Base-by-base conservation (phyloP, 2,329 filamentous ascomycete genomes). In the Ascochyta viciae-villosae region DNA sequence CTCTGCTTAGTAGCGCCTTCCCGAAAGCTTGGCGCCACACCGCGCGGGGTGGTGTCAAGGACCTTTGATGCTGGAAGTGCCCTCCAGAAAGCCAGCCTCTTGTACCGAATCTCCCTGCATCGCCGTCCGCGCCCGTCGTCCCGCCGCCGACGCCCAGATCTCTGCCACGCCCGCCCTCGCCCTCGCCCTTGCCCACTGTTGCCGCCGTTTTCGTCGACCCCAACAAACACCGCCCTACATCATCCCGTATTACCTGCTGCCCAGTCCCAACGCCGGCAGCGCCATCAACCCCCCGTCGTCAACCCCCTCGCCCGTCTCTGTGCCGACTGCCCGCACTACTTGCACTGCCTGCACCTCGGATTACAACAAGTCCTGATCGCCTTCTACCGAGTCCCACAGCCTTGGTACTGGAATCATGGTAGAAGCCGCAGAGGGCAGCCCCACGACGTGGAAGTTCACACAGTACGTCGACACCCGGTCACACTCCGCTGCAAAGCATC, bases 391-490 rank as follows among this genome's bases (percentile, higher is more conserved):
- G 54, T 34, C 43, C 52, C 57, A 53, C 58, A 52, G 55, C 54
- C 58, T 49, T 58, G 56, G 54, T 61, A 46, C 47, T 54, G 57
- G 59, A 72, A 94, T 89, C 83, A 97, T 98, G 93, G 93, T 95
- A 84, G 93, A 97, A 87, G 90, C 89, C 86, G 90, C 89, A 83
- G 92, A 96, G 83, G 85, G 90, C 81, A 92, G 87, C 85, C 89
- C 91, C 82, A 93, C 93, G 77, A 98, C 93, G 81, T 98, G 94
- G 94, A 98, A 98, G 85, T 98, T 98, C 83, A 98, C 94, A 80
- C 94, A 98, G 93, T 96, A 90, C 80, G 92, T 71, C 23, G 38
- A 50, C 15, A 23, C 45, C 41, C 27, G 24, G 31, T 19, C 51
- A 13, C 33, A 9, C 16, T 31, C 15, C 45, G 29, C 42, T 23